Evolutionary conservation across 1,139 yeast genomes (phyloP).

Genomic region (Insectozyma bohioensis): DNA sequence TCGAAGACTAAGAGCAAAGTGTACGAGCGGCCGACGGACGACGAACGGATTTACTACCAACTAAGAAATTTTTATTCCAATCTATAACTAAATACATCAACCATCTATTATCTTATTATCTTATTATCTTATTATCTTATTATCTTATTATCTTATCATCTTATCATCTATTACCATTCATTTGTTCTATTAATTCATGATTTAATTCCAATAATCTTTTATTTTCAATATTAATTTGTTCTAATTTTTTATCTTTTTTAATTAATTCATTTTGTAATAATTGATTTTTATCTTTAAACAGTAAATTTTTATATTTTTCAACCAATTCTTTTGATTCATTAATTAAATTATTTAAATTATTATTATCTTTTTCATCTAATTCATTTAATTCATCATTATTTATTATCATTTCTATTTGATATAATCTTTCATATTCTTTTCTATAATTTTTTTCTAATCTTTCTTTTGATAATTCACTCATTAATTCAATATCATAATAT

Average conservation of each 20-base stretch:
- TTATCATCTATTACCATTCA: conserved; percentile 12
- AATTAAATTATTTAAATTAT: conserved; percentile 1
- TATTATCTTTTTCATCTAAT: neutral
- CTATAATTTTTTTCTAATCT: conserved; percentile 20
- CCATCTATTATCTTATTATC: too few species aligned
- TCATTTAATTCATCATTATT: neutral
- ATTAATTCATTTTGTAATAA: conserved; percentile 25
- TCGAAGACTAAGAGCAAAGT: too few species aligned
- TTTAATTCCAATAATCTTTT: conserved; percentile 34
- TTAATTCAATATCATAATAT: conserved; percentile 24
- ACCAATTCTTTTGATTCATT: conserved; percentile 9
- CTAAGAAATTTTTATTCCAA: too few species aligned
- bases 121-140: too few species aligned
- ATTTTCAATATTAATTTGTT: conserved; percentile 28
- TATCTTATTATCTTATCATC: too few species aligned
- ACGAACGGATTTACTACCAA: too few species aligned
- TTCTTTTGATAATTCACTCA: conserved; percentile 26
- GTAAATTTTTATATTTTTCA: conserved; percentile 13
- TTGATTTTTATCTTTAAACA: conserved; percentile 19
- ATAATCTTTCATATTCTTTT: conserved; percentile 3
- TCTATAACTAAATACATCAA: too few species aligned
- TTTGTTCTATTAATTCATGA: conserved; percentile 26
- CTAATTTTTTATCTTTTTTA: conserved; percentile 25
- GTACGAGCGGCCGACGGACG: too few species aligned
- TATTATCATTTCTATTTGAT: neutral